Evolutionary conservation across 305 asterid species (phyloP).

Genomic region (Fraxinus paxiana): DNA sequence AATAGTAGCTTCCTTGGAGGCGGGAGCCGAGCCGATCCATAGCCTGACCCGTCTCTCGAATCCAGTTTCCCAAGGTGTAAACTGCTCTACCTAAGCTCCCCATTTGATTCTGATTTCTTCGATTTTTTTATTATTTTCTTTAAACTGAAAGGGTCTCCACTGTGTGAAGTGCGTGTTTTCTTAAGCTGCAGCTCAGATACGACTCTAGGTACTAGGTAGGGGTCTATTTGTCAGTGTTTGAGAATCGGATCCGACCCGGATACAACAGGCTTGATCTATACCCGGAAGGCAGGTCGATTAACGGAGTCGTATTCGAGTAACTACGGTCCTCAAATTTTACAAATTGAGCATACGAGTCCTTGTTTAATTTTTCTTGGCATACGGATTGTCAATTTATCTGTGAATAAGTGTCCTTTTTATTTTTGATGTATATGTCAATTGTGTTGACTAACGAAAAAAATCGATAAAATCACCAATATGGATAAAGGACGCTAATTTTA

Average conservation of each 20-base stretch:
- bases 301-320: neutral
- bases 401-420: neutral
- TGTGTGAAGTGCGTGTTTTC: neutral
- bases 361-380: neutral
- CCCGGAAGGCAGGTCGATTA: neutral
- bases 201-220: neutral
- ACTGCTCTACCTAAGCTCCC: constrained; percentile 74
- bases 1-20: constrained; percentile 58
- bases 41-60: constrained; percentile 76
- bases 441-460: neutral
- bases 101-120: constrained; percentile 36
- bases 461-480: no score
- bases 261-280: neutral
- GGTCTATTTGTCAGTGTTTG: neutral
- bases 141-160: neutral
- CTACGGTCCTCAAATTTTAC: neutral
- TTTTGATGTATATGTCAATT: neutral
- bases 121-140: neutral
- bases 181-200: neutral
- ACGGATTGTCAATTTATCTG: neutral
- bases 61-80: constrained; percentile 61
- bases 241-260: neutral
- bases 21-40: constrained; percentile 75
- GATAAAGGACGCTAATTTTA: neutral
- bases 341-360: neutral